phyloP scores from a whole-genome alignment of 2,329 filamentous ascomycete species.

The Calonectria ilicicola region DNA sequence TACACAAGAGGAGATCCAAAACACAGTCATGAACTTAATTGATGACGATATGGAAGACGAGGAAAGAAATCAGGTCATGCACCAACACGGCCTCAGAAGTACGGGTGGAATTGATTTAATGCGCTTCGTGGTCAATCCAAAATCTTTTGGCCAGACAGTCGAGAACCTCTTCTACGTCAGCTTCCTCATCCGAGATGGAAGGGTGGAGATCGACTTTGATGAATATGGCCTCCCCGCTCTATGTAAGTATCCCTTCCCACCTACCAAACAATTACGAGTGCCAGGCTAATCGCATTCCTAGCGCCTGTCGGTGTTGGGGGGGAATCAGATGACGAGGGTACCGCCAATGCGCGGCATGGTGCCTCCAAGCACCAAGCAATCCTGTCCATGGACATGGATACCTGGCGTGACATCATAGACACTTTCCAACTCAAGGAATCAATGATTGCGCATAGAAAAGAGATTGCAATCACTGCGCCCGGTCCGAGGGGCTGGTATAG shows the following conservation, averaged over 20 bases:
- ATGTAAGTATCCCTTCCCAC: slow-evolving; percentile 65
- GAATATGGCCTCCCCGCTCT: slow-evolving; percentile 81
- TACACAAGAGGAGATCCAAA: slow-evolving; percentile 60
- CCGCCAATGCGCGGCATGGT: slow-evolving; percentile 60
- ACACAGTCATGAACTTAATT: slow-evolving; percentile 56
- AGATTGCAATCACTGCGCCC: slow-evolving; percentile 63
- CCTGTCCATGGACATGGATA: slow-evolving; percentile 86
- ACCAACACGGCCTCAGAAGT: slow-evolving; percentile 72
- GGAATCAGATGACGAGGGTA: slow-evolving; percentile 61
- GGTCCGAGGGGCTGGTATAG: slow-evolving; percentile 76
- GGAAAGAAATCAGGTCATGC: slow-evolving; percentile 67
- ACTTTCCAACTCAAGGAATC: slow-evolving; percentile 81
- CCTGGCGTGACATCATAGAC: slow-evolving; percentile 82
- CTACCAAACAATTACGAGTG: not conserved
- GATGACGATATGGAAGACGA: slow-evolving; percentile 61
- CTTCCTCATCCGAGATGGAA: slow-evolving; percentile 91
- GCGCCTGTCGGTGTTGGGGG: slow-evolving; percentile 55
- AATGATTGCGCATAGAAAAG: slow-evolving; percentile 86
- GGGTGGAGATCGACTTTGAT: slow-evolving; percentile 80
- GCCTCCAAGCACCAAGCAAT: slow-evolving; percentile 85
- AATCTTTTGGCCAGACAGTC: slow-evolving; percentile 92
- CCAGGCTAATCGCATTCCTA: slow-evolving; percentile 34
- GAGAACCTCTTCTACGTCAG: slow-evolving; percentile 98
- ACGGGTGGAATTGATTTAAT: slow-evolving; percentile 83
- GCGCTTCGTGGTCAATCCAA: slow-evolving; percentile 89